Percentiles rank a stretch among this genome's conserved stretches.
These are phyloP conservation scores for Plenodomus biglobosus DNA, from an alignment of 2,329 filamentous ascomycete genomes.

Conservation along the genomic window DNA sequence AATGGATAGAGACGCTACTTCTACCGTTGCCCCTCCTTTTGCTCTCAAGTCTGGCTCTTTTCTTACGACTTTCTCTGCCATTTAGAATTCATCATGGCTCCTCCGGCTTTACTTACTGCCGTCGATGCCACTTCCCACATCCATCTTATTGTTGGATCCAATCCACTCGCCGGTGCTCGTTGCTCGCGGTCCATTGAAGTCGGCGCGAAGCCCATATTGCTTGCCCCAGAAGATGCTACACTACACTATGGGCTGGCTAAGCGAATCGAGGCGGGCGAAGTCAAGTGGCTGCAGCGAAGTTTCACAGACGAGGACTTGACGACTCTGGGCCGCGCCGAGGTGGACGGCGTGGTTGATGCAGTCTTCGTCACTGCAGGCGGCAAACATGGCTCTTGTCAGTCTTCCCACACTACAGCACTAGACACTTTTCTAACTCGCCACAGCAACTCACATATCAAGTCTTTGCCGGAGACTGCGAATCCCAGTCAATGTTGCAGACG, in stretches of 20 bases:
- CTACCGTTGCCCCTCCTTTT: conserved; percentile 6
- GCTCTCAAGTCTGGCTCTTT: neutral
- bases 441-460: conserved; percentile 68
- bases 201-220: conserved; percentile 76
- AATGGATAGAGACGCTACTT: conserved; percentile 2
- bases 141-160: conserved; percentile 84
- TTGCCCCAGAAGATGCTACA: conserved; percentile 67
- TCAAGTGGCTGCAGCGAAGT: conserved; percentile 64
- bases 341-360: conserved; percentile 78
- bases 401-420: neutral
- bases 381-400: conserved; percentile 52
- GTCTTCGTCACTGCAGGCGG: conserved; percentile 78
- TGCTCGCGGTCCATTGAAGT: conserved; percentile 78
- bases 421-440: conserved; percentile 11
- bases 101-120: conserved; percentile 68
- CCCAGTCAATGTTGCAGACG: conserved; percentile 89
- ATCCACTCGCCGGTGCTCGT: conserved; percentile 81
- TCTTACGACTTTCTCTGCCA: neutral
- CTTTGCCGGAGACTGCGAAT: conserved; percentile 80
- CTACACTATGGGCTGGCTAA: conserved; percentile 63
- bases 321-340: conserved; percentile 75
- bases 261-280: conserved; percentile 65
- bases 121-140: conserved; percentile 69
- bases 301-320: conserved; percentile 75
- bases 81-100: conserved; percentile 41